Conservation (phyloP, 1,139 yeast species). For the Saccharomyces hybrid region DNA sequence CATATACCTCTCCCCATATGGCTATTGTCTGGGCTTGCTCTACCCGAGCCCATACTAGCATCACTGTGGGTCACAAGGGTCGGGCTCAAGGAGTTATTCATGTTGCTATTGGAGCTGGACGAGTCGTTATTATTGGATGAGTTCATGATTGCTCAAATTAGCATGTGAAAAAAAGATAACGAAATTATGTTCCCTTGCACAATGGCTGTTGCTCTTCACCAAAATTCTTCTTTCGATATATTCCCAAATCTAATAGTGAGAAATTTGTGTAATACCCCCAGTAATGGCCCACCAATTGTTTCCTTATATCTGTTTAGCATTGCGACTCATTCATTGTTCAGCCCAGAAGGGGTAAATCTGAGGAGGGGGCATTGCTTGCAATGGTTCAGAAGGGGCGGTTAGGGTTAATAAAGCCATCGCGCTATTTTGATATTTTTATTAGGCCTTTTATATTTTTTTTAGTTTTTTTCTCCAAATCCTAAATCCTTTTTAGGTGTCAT, state of each 20-base stretch:
- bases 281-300: neutral
- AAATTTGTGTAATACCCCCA: neutral
- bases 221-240: neutral
- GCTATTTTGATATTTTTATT: neutral
- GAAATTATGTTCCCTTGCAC: neutral
- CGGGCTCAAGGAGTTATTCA: neutral
- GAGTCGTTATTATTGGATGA: neutral
- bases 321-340: neutral
- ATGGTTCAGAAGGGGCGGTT: neutral
- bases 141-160: neutral
- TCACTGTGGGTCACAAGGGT: neutral
- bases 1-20: conserved; percentile 6
- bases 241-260: neutral
- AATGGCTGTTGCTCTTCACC: neutral
- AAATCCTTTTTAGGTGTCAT: neutral
- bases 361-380: neutral
- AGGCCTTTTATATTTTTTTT: neutral
- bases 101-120: neutral
- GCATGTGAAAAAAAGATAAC: neutral
- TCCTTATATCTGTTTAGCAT: neutral
- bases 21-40: neutral
- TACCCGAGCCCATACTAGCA: neutral
- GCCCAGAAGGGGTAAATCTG: neutral
- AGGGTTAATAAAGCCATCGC: neutral
- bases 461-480: neutral